phyloP scores from a whole-genome alignment of 257 asterid genomes.

The Solanum pimpinellifolium region DNA sequence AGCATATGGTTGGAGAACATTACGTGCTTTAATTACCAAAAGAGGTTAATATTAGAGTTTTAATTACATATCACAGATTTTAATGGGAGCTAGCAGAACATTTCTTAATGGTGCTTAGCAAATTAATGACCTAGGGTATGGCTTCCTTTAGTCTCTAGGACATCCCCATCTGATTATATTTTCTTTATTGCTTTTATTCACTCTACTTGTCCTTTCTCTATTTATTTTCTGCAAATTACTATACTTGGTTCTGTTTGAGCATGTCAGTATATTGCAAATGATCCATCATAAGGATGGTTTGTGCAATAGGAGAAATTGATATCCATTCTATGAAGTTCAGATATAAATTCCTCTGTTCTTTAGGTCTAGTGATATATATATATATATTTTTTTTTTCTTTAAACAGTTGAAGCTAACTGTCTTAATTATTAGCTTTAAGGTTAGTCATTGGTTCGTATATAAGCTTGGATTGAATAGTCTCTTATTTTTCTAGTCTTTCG shows the following conservation, averaged over 20 bases:
- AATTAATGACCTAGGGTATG: neutral
- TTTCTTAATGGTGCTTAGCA: neutral
- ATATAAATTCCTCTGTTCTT: neutral
- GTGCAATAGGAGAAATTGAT: neutral
- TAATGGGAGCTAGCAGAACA: neutral
- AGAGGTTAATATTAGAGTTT: neutral
- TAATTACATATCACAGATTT: neutral
- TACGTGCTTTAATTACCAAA: neutral
- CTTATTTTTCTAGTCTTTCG: neutral
- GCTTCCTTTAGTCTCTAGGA: neutral
- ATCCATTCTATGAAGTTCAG: neutral
- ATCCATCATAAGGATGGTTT: neutral
- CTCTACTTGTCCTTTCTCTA: neutral
- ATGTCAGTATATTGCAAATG: neutral
- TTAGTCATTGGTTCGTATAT: neutral
- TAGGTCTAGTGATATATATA: neutral
- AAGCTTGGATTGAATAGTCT: neutral
- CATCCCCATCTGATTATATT: neutral
- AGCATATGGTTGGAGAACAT: neutral
- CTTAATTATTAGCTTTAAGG: neutral
- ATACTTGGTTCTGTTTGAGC: neutral
- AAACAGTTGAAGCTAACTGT: neutral
- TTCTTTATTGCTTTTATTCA: neutral
- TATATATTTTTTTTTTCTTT: neutral
- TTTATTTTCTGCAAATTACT: neutral